Evolutionary conservation across 495 filamentous ascomycete genomes (phyloP).

Genomic region (Penicillium lividum): DNA sequence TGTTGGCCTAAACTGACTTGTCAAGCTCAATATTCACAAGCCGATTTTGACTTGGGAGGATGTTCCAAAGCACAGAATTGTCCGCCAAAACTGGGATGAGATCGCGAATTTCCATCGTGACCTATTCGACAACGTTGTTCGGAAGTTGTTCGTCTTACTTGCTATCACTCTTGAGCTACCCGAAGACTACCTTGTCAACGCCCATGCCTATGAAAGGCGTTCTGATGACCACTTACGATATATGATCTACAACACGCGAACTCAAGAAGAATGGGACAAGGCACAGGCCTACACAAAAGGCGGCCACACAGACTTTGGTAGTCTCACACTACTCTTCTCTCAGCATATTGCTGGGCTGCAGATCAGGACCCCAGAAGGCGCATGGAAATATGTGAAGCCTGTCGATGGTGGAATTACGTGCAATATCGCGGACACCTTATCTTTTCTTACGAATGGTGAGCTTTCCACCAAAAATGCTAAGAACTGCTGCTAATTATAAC

Average conservation of each 20-base stretch:
- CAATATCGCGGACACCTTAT: constrained; percentile 50
- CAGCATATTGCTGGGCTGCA: constrained; percentile 57
- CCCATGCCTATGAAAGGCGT: constrained; percentile 49
- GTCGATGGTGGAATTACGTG: constrained; percentile 47
- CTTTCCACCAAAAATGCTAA: neutral
- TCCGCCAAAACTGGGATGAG: constrained; percentile 25
- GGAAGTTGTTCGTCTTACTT: constrained; percentile 36
- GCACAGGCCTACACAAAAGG: constrained; percentile 42
- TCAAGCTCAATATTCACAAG: constrained; percentile 51
- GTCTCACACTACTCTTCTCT: constrained; percentile 54
- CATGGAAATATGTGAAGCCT: constrained; percentile 52
- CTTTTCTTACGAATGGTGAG: constrained; percentile 40
- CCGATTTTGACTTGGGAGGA: constrained; percentile 42
- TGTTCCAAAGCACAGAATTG: constrained; percentile 31
- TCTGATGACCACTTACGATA: constrained; percentile 55
- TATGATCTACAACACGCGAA: constrained; percentile 55
- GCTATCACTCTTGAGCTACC: constrained; percentile 55
- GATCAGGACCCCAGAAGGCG: constrained; percentile 43
- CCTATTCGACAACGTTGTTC: constrained; percentile 22
- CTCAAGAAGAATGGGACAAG: constrained; percentile 45
- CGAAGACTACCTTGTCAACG: constrained; percentile 49
- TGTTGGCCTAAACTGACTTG: constrained; percentile 5
- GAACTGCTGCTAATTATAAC: neutral
- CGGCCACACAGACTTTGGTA: constrained; percentile 59
- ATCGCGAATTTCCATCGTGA: constrained; percentile 28